Conservation (phyloP, 1,284 basidiomycete genomes). For the Farysia itapuensis region DNA sequence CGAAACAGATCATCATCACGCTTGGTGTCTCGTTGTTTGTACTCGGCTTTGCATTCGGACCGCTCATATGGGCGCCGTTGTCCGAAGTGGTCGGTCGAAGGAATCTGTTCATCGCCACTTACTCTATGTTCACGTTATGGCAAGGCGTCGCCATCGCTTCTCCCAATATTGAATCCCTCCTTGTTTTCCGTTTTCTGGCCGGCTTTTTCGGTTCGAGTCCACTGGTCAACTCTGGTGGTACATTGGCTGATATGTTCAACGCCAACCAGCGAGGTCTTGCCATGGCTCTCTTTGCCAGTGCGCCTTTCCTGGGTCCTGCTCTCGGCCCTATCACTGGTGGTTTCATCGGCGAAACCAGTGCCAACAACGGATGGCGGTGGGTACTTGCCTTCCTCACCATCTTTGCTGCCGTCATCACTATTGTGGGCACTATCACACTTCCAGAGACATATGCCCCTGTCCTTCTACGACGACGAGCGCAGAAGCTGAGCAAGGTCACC, state of each 20-base stretch:
- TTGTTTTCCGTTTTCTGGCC: conserved; percentile 71
- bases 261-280: conserved; percentile 71
- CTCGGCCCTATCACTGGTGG: conserved; percentile 58
- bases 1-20: conserved; percentile 30
- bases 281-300: conserved; percentile 71
- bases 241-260: conserved; percentile 71
- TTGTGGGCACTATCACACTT: conserved; percentile 69
- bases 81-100: conserved; percentile 67
- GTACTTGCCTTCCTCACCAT: conserved; percentile 73
- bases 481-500: conserved; percentile 41
- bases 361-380: conserved; percentile 72
- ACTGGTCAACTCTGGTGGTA: conserved; percentile 63
- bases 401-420: conserved; percentile 66
- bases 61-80: conserved; percentile 68
- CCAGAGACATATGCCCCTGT: conserved; percentile 69
- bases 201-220: conserved; percentile 67
- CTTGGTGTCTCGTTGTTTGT: conserved; percentile 69
- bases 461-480: conserved; percentile 46
- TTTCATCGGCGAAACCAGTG: conserved; percentile 63
- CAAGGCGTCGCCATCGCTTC: conserved; percentile 70
- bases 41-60: conserved; percentile 64
- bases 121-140: conserved; percentile 68
- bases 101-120: conserved; percentile 69
- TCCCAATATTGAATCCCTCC: conserved; percentile 67
- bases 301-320: conserved; percentile 75